Percentiles rank a stretch among this genome's conserved stretches.
These are phyloP conservation scores for Leishmania braziliensis DNA, from an alignment of 208 protist species.

Conservation along the genomic window DNA sequence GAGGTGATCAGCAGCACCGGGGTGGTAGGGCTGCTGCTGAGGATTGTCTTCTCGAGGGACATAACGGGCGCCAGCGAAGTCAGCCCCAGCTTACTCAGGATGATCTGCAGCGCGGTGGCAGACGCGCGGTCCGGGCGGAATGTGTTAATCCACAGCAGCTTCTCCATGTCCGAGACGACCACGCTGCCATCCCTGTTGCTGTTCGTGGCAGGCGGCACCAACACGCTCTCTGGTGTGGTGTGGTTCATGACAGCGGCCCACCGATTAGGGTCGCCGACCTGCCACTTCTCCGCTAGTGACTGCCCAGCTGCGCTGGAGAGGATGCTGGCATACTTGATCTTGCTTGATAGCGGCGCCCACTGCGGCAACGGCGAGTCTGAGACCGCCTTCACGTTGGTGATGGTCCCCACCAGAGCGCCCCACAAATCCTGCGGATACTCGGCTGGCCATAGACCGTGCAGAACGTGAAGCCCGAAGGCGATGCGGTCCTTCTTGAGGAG, in stretches of 20 bases:
- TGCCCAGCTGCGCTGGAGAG: conserved; percentile 35
- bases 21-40: conserved; percentile 28
- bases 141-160: conserved; percentile 93
- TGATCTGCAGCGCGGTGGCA: conserved; percentile 69
- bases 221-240: conserved; percentile 60
- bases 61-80: conserved; percentile 66
- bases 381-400: conserved; percentile 34
- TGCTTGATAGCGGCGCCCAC: conserved; percentile 66
- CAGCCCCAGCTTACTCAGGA: conserved; percentile 67
- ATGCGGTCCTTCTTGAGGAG: conserved; percentile 93
- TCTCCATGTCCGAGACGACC: conserved; percentile 85
- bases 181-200: background rate
- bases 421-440: conserved; percentile 84
- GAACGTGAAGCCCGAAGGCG: conserved; percentile 94
- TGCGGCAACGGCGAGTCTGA: conserved; percentile 39
- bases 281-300: conserved; percentile 54
- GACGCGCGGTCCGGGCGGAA: conserved; percentile 97
- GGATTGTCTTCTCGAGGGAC: conserved; percentile 78
- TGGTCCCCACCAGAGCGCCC: conserved; percentile 83
- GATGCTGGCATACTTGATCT: conserved; percentile 8
- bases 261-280: conserved; percentile 39
- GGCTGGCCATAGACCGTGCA: conserved; percentile 84
- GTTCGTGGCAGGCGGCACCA: background rate
- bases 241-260: conserved; percentile 86
- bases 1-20: conserved; percentile 95